Conservation (phyloP, 176 grass and related monocot species). For the Eremochloa ophiuroides region DNA sequence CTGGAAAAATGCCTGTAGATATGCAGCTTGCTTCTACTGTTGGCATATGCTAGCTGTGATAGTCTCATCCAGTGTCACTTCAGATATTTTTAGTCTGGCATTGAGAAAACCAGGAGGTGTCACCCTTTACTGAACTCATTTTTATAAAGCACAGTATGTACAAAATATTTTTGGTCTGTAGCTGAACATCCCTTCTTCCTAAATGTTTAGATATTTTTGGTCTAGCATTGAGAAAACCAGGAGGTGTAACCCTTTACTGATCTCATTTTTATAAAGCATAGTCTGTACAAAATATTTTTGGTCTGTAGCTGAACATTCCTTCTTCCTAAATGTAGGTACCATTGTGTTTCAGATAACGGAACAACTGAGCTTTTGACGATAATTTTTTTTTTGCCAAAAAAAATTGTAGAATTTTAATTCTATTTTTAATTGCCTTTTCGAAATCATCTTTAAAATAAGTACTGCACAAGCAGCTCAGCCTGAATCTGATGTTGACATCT, state of each 20-base stretch:
- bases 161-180: no score
- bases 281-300: no score
- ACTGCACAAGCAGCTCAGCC: neutral
- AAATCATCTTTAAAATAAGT: neutral
- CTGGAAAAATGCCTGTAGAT: neutral
- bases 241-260: no score
- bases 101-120: no score
- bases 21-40: neutral
- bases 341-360: neutral
- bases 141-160: no score
- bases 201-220: neutral
- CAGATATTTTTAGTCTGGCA: neutral
- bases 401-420: neutral
- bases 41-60: neutral
- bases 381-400: neutral
- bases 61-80: neutral
- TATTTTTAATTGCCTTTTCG: neutral
- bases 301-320: neutral
- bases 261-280: no score
- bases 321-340: neutral
- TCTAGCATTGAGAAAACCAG: no score
- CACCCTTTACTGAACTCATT: no score
- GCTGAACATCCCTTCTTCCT: neutral
- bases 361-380: neutral
- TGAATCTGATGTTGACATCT: neutral